phyloP scores from a whole-genome alignment of 305 asterid genomes.

The Vinca major region DNA sequence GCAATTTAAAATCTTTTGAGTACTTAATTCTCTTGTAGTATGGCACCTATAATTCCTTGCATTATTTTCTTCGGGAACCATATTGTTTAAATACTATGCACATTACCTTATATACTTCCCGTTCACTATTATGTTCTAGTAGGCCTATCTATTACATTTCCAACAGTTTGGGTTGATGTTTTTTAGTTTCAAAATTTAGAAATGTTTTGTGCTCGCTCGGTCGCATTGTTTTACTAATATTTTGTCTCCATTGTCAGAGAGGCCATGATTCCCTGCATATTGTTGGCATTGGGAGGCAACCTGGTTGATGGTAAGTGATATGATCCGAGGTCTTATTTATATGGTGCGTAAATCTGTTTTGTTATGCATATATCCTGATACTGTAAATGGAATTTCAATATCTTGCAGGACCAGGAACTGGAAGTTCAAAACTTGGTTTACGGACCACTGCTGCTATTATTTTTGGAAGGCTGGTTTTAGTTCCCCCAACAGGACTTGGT shows the following conservation, averaged over 20 bases:
- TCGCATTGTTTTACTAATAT: conserved; percentile 18
- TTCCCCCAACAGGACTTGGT: conserved; percentile 79
- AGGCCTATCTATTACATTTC: not conserved
- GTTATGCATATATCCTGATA: not conserved
- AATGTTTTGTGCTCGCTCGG: not conserved
- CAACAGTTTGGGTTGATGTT: not conserved
- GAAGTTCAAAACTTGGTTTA: conserved; percentile 74
- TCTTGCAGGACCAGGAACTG: conserved; percentile 81
- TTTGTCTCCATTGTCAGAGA: conserved; percentile 43
- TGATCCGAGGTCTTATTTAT: not conserved
- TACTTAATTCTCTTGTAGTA: no score
- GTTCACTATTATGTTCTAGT: conserved; percentile 1
- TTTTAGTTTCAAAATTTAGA: not conserved
- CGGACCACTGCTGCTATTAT: conserved; percentile 81
- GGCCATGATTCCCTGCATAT: conserved; percentile 97
- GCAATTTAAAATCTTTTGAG: not conserved
- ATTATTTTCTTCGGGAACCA: no score
- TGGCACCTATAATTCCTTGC: no score
- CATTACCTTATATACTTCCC: not conserved
- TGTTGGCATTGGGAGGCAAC: conserved; percentile 97
- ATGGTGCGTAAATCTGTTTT: not conserved
- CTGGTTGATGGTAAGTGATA: conserved; percentile 66
- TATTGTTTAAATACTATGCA: not conserved
- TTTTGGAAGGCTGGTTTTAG: conserved; percentile 71
- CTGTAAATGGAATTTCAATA: not conserved